Evolutionary conservation across 1,284 basidiomycete species (phyloP).

Genomic region (Ustilago esculenta): DNA sequence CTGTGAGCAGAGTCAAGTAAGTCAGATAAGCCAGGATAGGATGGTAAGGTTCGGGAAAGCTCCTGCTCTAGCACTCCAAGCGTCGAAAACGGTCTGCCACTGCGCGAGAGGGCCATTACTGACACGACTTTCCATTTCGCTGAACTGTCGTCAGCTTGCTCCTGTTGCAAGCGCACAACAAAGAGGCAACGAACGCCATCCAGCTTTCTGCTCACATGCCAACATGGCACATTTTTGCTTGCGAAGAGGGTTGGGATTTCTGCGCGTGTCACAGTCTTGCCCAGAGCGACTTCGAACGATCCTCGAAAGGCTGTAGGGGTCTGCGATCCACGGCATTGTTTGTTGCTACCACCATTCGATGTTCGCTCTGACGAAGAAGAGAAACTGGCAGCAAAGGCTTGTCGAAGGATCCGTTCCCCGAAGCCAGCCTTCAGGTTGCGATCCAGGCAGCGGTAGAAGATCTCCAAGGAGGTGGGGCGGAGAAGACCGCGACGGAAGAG

Average conservation of each 20-base stretch:
- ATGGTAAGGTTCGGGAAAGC: slow-evolving; percentile 19
- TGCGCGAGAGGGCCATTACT: slow-evolving; percentile 44
- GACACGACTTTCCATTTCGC: slow-evolving; percentile 15
- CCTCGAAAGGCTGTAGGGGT: slow-evolving; percentile 5
- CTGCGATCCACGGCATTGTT: not conserved
- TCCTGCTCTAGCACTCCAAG: slow-evolving; percentile 33
- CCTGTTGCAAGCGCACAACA: slow-evolving; percentile 23
- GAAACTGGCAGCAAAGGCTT: slow-evolving; percentile 13
- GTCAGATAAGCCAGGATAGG: slow-evolving; percentile 13
- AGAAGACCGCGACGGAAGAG: slow-evolving; percentile 23
- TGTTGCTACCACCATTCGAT: too few relatives aligned
- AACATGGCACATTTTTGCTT: slow-evolving; percentile 10
- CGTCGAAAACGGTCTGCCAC: slow-evolving; percentile 34
- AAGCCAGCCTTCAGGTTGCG: slow-evolving; percentile 55
- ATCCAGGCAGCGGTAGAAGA: slow-evolving; percentile 55
- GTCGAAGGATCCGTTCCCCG: slow-evolving; percentile 29
- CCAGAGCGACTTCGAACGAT: slow-evolving; percentile 47
- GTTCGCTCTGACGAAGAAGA: not conserved
- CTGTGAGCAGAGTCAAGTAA: slow-evolving; percentile 2
- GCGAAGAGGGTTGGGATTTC: slow-evolving; percentile 24
- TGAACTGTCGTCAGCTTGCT: not conserved
- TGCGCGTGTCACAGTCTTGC: slow-evolving; percentile 20
- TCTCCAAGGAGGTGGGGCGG: slow-evolving; percentile 38
- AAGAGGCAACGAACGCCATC: slow-evolving; percentile 56
- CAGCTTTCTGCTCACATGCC: slow-evolving; percentile 55